These are phyloP conservation scores for Rehmannia glutinosa DNA, from an alignment of 257 asterid genomes.

Conservation along the genomic window DNA sequence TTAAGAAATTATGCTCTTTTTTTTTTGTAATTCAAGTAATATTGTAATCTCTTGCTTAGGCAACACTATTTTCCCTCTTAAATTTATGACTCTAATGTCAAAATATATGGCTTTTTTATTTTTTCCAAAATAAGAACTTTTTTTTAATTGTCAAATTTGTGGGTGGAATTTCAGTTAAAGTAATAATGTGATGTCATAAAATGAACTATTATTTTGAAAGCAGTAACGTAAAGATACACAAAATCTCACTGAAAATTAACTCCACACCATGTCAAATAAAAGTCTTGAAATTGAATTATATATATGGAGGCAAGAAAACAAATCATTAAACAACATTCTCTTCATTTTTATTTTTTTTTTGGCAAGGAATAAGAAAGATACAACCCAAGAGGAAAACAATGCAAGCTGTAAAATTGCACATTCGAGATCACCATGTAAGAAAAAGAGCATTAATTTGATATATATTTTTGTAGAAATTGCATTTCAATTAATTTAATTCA, in stretches of 20 bases:
- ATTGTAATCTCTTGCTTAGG: background rate
- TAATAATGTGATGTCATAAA: too few relatives aligned
- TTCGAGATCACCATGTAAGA: conserved; percentile 61
- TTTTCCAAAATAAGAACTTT: too few relatives aligned
- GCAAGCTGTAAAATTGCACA: conserved; percentile 38
- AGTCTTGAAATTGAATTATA: too few relatives aligned
- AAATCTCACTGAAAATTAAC: too few relatives aligned
- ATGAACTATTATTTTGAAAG: too few relatives aligned
- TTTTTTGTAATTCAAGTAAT: conserved; percentile 19
- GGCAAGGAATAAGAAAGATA: background rate
- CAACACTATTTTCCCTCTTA: background rate
- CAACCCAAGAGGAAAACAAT: conserved; percentile 15
- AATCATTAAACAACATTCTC: background rate
- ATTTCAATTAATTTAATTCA: too few relatives aligned
- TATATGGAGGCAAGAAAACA: background rate
- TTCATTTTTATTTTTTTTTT: background rate
- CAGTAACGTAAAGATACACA: too few relatives aligned
- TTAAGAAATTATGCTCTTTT: background rate
- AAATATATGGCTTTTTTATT: too few relatives aligned
- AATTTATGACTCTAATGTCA: background rate
- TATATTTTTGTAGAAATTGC: too few relatives aligned
- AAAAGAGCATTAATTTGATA: background rate
- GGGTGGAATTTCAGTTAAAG: too few relatives aligned
- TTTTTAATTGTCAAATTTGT: too few relatives aligned
- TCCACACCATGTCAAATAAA: too few relatives aligned